Percentiles rank a stretch among this genome's conserved stretches.
These are phyloP conservation scores for Dactylellina cionopaga DNA, from an alignment of 2,329 filamentous ascomycete species.

Conservation along the genomic window DNA sequence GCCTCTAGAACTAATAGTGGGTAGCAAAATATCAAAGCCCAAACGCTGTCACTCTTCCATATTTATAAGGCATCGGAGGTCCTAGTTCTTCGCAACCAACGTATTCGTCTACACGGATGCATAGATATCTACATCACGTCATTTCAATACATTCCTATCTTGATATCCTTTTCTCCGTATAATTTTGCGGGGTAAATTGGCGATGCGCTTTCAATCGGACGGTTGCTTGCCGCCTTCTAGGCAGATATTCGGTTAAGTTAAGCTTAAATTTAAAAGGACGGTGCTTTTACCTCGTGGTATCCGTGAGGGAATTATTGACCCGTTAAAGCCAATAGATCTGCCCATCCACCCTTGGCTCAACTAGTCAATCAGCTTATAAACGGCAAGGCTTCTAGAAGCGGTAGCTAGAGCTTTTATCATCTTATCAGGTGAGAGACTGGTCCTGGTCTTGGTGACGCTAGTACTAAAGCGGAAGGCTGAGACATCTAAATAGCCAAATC, in stretches of 20 bases:
- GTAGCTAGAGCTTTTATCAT: no score
- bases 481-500: no score
- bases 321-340: not conserved
- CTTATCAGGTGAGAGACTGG: no score
- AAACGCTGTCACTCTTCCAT: not conserved
- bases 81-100: no score
- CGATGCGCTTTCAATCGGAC: not conserved
- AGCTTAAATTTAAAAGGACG: slow-evolving; percentile 10
- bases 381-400: no score
- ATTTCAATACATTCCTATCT: not conserved
- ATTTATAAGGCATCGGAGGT: no score
- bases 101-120: not conserved
- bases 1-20: no score
- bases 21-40: no score
- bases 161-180: not conserved
- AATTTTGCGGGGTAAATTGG: slow-evolving; percentile 4
- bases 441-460: no score
- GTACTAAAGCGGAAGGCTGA: no score
- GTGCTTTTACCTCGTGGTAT: not conserved
- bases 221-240: not conserved
- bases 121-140: not conserved
- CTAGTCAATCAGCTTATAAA: not conserved
- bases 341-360: no score
- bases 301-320: not conserved
- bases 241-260: slow-evolving; percentile 16